Evolutionary conservation across 148 eudicot genomes (phyloP), one percentile per base, ranked within the genome.

Genomic region (Tetragonia tetragonoides): DNA sequence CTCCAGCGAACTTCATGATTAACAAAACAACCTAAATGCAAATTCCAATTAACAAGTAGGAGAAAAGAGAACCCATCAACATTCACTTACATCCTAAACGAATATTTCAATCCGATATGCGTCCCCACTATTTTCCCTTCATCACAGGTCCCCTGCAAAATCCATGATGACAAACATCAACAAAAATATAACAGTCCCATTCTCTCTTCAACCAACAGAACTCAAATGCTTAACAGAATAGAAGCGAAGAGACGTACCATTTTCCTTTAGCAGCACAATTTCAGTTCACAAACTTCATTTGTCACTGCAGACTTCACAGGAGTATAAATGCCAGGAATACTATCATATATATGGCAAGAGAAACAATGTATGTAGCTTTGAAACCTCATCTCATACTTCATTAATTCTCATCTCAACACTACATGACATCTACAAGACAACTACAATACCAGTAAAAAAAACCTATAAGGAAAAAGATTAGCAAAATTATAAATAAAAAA

Each of bases 321-420:
- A 28, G 34, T 28, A 28, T 28, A 28, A 28, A 28, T 28, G 34
- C 34, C 34, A 28, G 34, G 34, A 28, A 28, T 28, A 28, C 34
- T 28, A 28, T 28, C 34, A 28, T 28, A 28, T 28, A 28, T 28
- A 28, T 28, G 34, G 1, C 34, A 28, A 28, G 34, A 28, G 34
- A 28, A 28, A 28, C 34, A 28, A 28, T 28, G 34, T 28, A 64
- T 57, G 70, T 60, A 68, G 66, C 79, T 68, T 68, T 72, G 56
- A 56, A 77, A 41, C 57, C 21, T 53, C 49, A 72, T 77, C 41
- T 77, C 80, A 72, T 76, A 76, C 34, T 67, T 76, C 56, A 28
- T 61, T 42, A 37, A 61, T 65, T 65, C 67, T 71, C 54, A 64
- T 49, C 51, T 63, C 20, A 70, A 70, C 46, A 77, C 79, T 76